Percentiles rank a stretch among this genome's conserved stretches.
phyloP scores from a whole-genome alignment of 1,284 basidiomycete species.

The Irpex sp. region DNA sequence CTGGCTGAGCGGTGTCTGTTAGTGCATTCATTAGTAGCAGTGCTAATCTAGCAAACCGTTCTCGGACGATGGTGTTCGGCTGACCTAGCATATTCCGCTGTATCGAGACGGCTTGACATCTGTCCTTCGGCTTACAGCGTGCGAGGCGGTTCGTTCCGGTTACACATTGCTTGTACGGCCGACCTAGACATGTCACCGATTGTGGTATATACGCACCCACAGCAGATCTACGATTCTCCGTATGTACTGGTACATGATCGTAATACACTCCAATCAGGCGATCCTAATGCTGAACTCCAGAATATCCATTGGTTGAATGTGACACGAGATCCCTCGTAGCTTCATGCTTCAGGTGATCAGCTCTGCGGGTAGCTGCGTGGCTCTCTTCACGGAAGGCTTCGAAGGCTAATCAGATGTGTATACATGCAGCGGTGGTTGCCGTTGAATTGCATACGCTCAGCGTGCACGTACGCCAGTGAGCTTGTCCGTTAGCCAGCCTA shows the following conservation, averaged over 20 bases:
- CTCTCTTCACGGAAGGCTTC: too few species aligned
- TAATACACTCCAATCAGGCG: neutral
- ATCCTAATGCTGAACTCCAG: too few species aligned
- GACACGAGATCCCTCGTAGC: too few species aligned
- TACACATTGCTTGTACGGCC: too few species aligned
- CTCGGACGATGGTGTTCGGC: too few species aligned
- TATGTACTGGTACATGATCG: neutral
- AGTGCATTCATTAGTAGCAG: too few species aligned
- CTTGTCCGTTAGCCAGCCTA: conserved; percentile 76
- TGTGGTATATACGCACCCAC: neutral
- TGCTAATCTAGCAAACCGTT: too few species aligned
- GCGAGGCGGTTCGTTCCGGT: neutral
- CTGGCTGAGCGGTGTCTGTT: too few species aligned
- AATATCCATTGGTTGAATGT: too few species aligned
- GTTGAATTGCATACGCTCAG: conserved; percentile 19
- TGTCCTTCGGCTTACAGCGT: neutral
- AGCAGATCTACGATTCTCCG: neutral
- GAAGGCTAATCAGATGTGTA: neutral
- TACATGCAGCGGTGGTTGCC: neutral
- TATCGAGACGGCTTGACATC: neutral
- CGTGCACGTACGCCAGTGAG: conserved; percentile 59
- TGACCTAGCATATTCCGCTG: too few species aligned
- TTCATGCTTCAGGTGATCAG: too few species aligned
- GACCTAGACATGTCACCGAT: neutral
- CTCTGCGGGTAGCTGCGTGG: too few species aligned